phyloP scores from a whole-genome alignment of 2,329 filamentous ascomycete genomes.

The Cercospora zeae-maydis region DNA sequence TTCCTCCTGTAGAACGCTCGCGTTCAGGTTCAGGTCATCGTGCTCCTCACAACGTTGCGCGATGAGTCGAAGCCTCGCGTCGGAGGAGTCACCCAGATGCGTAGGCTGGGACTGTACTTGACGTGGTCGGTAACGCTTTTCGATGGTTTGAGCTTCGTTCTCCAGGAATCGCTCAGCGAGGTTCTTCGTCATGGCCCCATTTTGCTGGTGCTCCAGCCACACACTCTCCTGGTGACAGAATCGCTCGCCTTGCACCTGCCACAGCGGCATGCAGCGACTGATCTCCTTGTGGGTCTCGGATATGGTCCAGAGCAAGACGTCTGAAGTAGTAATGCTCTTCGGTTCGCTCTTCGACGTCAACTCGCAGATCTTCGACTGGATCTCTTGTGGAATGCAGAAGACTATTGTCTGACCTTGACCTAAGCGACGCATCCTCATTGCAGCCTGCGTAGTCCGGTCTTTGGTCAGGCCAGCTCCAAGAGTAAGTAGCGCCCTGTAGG shows the following conservation, averaged over 20 bases:
- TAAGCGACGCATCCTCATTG: constrained; percentile 68
- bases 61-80: constrained; percentile 33
- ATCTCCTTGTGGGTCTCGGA: constrained; percentile 54
- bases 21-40: constrained; percentile 20
- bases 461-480: constrained; percentile 64
- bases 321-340: constrained; percentile 45
- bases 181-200: constrained; percentile 30
- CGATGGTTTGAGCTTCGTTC: constrained; percentile 65
- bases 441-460: constrained; percentile 66
- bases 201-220: constrained; percentile 43
- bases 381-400: constrained; percentile 59
- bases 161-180: constrained; percentile 53
- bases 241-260: constrained; percentile 58
- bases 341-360: constrained; percentile 1
- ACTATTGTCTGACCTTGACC: constrained; percentile 63
- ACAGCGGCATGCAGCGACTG: constrained; percentile 53
- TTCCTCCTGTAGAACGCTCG: constrained; percentile 55
- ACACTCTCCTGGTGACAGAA: constrained; percentile 37
- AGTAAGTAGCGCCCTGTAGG: constrained; percentile 64
- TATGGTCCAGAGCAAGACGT: constrained; percentile 61
- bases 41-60: constrained; percentile 23
- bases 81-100: constrained; percentile 3
- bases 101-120: neutral
- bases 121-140: constrained; percentile 38
- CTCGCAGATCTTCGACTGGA: constrained; percentile 52